These are phyloP conservation scores for Sporisorium scitamineum DNA, from an alignment of 1,284 basidiomycete genomes.

Conservation along the genomic window DNA sequence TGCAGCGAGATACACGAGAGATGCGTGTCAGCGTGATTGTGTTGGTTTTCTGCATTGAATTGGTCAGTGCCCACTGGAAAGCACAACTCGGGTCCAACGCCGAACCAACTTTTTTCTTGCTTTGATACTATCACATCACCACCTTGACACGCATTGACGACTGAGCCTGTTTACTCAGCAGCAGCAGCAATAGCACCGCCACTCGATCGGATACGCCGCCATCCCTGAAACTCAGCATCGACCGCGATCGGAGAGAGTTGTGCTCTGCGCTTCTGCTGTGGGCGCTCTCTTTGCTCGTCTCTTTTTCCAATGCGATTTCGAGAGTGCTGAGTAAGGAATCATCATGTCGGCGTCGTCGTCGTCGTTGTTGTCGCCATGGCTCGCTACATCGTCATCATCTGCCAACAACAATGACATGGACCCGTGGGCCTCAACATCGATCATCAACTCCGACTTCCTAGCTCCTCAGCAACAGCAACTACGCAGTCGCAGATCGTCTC, in stretches of 20 bases:
- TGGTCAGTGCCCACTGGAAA: constrained; percentile 2
- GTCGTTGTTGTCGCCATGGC: constrained; percentile 26
- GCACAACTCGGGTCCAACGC: constrained; percentile 2
- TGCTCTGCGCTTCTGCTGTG: neutral
- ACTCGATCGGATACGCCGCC: neutral
- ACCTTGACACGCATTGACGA: neutral
- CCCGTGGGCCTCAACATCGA: constrained; percentile 14
- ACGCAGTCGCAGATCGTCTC: constrained; percentile 37
- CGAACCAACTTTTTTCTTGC: neutral
- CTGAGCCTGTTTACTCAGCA: constrained; percentile 5
- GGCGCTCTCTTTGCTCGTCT: neutral
- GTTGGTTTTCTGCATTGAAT: neutral
- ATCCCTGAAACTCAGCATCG: neutral
- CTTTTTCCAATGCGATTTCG: neutral
- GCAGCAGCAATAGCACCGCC: neutral
- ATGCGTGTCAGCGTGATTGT: neutral
- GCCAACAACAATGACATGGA: constrained; percentile 10
- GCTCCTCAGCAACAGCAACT: constrained; percentile 25
- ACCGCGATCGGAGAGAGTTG: neutral
- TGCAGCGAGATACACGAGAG: neutral
- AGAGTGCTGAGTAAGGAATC: neutral
- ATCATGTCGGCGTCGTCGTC: constrained; percentile 31
- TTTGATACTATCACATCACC: neutral
- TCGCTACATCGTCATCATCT: constrained; percentile 12
- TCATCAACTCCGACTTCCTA: constrained; percentile 27